Conservation (phyloP, 2,329 filamentous ascomycete genomes). For the Pseudogymnoascus sp. region DNA sequence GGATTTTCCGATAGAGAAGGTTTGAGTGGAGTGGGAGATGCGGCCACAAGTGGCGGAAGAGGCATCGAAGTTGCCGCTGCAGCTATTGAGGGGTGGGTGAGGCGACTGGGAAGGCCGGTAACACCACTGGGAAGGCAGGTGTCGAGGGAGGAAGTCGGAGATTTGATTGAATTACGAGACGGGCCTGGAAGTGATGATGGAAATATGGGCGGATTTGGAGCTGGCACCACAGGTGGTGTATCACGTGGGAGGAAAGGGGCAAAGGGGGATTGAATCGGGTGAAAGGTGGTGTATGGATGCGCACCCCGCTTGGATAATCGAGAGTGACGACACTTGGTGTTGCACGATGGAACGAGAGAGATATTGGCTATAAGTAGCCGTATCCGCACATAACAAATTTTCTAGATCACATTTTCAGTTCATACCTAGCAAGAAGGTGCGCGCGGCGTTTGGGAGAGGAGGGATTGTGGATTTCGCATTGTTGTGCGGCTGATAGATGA, state of each 20-base stretch:
- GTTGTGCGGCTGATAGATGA: neutral
- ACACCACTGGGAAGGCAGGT: constrained; percentile 37
- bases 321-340: neutral
- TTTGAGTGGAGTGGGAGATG: constrained; percentile 42
- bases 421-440: constrained; percentile 1
- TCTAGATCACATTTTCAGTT: neutral
- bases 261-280: constrained; percentile 3
- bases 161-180: constrained; percentile 66
- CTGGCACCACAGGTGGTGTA: constrained; percentile 17
- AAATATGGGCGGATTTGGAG: constrained; percentile 21
- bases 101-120: constrained; percentile 54
- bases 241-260: constrained; percentile 10
- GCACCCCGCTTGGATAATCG: neutral
- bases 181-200: constrained; percentile 49
- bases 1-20: constrained; percentile 13
- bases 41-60: constrained; percentile 28
- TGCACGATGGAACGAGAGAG: neutral
- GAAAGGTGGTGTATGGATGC: neutral
- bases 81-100: constrained; percentile 82
- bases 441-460: neutral
- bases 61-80: constrained; percentile 62
- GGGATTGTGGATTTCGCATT: neutral
- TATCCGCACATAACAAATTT: constrained; percentile 1
- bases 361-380: neutral
- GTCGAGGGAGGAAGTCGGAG: constrained; percentile 42